These are phyloP conservation scores for Cystobasidiopsis lactophilus DNA, from an alignment of 768 basidiomycete species.

Conservation along the genomic window DNA sequence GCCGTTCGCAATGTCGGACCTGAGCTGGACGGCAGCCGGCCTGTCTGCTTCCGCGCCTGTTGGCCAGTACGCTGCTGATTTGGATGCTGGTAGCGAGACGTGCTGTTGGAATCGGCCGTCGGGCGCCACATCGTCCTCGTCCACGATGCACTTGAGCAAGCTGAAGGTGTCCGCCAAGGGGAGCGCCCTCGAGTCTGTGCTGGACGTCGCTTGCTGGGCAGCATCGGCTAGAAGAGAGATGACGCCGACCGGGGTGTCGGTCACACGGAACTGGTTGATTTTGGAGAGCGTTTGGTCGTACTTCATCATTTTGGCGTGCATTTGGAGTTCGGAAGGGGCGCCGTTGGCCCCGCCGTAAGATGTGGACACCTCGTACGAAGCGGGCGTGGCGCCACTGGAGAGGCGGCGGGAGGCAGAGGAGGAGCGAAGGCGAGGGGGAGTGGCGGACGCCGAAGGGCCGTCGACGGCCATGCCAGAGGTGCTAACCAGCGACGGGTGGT, in stretches of 20 bases:
- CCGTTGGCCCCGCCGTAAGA: not conserved
- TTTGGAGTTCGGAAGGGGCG: constrained; percentile 12
- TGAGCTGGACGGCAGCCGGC: constrained; percentile 37
- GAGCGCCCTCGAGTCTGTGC: constrained; percentile 19
- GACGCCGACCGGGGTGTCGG: constrained; percentile 13
- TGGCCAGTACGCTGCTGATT: constrained; percentile 49
- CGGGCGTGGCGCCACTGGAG: not conserved
- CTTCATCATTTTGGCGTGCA: constrained; percentile 84
- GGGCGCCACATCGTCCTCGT: constrained; percentile 23
- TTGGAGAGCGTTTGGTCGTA: constrained; percentile 66
- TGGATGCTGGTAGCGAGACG: constrained; percentile 58
- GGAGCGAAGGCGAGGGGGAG: not conserved
- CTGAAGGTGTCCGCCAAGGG: constrained; percentile 24
- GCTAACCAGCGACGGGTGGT: constrained; percentile 1
- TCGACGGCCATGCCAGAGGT: not conserved
- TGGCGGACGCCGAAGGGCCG: not conserved
- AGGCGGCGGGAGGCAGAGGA: not conserved
- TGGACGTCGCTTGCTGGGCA: not conserved
- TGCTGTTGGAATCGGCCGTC: constrained; percentile 26
- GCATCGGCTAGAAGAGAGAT: constrained; percentile 4
- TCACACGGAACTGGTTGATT: constrained; percentile 47
- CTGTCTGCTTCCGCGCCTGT: constrained; percentile 32
- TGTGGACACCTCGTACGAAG: not conserved
- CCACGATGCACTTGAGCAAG: constrained; percentile 23
- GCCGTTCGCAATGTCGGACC: constrained; percentile 54